Evolutionary conservation across 2,329 filamentous ascomycete genomes (phyloP), one percentile per base, ranked within the genome.

Genomic region (Diplodia mutila): DNA sequence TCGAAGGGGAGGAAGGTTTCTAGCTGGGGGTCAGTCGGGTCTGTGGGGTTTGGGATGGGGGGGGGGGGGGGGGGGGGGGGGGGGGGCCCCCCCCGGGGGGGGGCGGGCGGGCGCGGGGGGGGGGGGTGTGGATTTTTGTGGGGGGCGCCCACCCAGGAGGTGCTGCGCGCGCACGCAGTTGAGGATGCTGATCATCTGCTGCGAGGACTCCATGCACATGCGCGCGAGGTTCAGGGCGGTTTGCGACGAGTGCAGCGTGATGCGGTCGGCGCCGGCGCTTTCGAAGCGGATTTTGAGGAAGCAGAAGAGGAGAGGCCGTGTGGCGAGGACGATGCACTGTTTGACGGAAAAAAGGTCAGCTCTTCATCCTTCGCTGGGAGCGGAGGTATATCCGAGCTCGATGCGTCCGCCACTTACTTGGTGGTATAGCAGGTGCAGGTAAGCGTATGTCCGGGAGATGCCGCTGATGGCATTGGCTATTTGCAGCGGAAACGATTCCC

Each of bases 1-100:
- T 85, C 82, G 61, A 83, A 84, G 0, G 82, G 81, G 0, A 85
- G 77, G 68, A 85, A 85, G 0, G 79, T 81, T 72, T 85, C 83
- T 85, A 16, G 12, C n/a, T 1, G 25, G 0, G 21, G 64, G 25
- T 63, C 4, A 63, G 37, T 25, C 23, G 1, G 32, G 21, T 9
- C 34, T 29, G 29, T 4, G 29, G 29, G 3, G 1, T 29, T 4
- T 4, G 29, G 29, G 29, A 29, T 4, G 29, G 29, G 29, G 29
- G 8, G 5, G 2, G 4, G 29, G n/a, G n/a, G n/a, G n/a, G n/a
- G n/a, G n/a, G n/a, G n/a, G n/a, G n/a, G n/a, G n/a, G n/a, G n/a
- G n/a, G n/a, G n/a, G n/a, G n/a, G n/a, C n/a, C n/a, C n/a, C n/a
- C n/a, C n/a, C n/a, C n/a, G n/a, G n/a, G n/a, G n/a, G n/a, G n/a